These are phyloP conservation scores for Zygosaccharomyces rouxii DNA, from an alignment of 805 yeast species.

Conservation along the genomic window DNA sequence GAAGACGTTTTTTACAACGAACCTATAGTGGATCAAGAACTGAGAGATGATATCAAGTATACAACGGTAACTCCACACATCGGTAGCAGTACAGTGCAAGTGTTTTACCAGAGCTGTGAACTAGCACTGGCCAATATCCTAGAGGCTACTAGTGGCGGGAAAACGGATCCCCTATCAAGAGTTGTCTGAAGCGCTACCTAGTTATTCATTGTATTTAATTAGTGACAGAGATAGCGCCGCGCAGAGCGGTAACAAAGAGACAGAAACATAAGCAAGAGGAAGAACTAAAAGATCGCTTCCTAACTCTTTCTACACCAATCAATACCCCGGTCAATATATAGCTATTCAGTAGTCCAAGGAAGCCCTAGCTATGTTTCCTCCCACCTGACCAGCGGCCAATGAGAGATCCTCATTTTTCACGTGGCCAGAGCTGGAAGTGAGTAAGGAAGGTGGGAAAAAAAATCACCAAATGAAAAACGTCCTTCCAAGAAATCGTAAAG, in stretches of 20 bases:
- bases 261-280: neutral
- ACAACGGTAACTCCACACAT: constrained; percentile 58
- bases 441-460: neutral
- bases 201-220: neutral
- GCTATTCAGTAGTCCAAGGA: neutral
- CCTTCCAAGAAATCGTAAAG: neutral
- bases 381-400: constrained; percentile 4
- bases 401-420: neutral
- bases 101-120: constrained; percentile 42
- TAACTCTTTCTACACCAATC: neutral
- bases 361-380: neutral
- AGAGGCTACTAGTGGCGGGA: constrained; percentile 4
- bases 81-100: constrained; percentile 53
- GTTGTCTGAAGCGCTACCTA: neutral
- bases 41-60: constrained; percentile 34
- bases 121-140: constrained; percentile 23
- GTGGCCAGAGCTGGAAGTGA: neutral
- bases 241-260: neutral
- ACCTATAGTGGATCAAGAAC: constrained; percentile 38
- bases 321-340: neutral
- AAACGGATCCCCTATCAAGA: constrained; percentile 2
- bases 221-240: neutral
- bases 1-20: constrained; percentile 58
- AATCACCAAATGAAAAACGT: neutral
- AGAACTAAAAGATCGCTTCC: neutral